These are phyloP conservation scores for Stachybotrys chartarum DNA, from an alignment of 2,329 filamentous ascomycete genomes.

Conservation along the genomic window DNA sequence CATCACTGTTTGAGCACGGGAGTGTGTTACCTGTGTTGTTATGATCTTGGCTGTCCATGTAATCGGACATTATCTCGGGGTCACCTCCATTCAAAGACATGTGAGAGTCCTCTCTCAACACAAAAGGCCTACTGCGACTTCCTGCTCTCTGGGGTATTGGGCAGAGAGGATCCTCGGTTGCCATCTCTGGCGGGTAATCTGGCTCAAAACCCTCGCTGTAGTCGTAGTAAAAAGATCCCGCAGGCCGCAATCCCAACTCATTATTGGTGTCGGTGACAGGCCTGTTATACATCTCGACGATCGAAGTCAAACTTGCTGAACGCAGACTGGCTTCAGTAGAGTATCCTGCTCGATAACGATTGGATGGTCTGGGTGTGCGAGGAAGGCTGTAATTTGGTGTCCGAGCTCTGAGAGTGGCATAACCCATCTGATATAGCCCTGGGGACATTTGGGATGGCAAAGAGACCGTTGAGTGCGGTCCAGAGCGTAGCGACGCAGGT, in stretches of 20 bases:
- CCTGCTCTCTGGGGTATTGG: conserved; percentile 21
- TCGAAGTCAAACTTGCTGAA: conserved; percentile 42
- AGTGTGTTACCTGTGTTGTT: not conserved
- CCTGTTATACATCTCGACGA: conserved; percentile 39
- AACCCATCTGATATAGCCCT: conserved; percentile 11
- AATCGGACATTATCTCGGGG: not conserved
- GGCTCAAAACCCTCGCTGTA: conserved; percentile 44
- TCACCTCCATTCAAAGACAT: conserved; percentile 1
- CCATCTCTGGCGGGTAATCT: conserved; percentile 9
- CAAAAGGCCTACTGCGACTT: conserved; percentile 14
- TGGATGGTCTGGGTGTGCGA: conserved; percentile 17
- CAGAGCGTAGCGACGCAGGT: conserved; percentile 30
- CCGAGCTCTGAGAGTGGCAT: conserved; percentile 16
- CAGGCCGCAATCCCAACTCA: conserved; percentile 18
- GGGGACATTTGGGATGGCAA: conserved; percentile 24
- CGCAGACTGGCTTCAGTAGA: conserved; percentile 31
- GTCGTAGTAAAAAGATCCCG: conserved; percentile 41
- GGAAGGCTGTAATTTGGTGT: conserved; percentile 28
- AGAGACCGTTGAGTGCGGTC: conserved; percentile 31
- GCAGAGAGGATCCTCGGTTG: conserved; percentile 16
- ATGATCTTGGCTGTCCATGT: not conserved
- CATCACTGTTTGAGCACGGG: not conserved
- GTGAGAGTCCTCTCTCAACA: conserved; percentile 16
- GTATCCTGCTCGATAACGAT: conserved; percentile 22
- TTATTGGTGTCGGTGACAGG: conserved; percentile 16